phyloP scores from a whole-genome alignment of 1,284 basidiomycete genomes.

The Ustilago vetiveriae region DNA sequence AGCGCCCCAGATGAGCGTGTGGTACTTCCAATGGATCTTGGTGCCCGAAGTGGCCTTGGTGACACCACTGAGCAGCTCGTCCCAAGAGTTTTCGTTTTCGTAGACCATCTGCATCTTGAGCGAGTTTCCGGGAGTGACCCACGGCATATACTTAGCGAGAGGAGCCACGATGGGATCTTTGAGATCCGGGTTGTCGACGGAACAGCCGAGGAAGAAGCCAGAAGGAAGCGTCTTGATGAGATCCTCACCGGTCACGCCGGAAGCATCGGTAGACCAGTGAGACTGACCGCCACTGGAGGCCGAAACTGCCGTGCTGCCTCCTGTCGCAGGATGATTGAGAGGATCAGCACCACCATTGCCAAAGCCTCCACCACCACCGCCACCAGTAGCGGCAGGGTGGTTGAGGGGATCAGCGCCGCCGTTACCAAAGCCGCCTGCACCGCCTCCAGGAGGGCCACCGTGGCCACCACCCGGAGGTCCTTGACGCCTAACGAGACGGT shows the following conservation, averaged over 20 bases:
- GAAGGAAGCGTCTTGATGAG: slow-evolving; percentile 16
- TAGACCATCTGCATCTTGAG: slow-evolving; percentile 37
- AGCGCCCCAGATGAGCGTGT: slow-evolving; percentile 44
- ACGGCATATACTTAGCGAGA: slow-evolving; percentile 26
- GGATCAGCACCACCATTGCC: slow-evolving; percentile 19
- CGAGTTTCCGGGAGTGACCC: slow-evolving; percentile 25
- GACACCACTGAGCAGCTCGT: slow-evolving; percentile 21
- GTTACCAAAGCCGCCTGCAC: slow-evolving; percentile 3
- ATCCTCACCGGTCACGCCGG: slow-evolving; percentile 35
- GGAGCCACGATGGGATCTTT: slow-evolving; percentile 17
- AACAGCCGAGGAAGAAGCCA: slow-evolving; percentile 35
- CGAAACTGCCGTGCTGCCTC: not conserved
- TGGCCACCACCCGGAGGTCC: not conserved
- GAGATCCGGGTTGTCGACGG: slow-evolving; percentile 35
- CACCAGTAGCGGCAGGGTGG: not conserved
- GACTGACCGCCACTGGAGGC: slow-evolving; percentile 21
- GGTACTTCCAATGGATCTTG: slow-evolving; percentile 29
- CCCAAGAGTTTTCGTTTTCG: slow-evolving; percentile 34
- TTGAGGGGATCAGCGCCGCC: not conserved
- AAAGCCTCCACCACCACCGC: slow-evolving; percentile 2
- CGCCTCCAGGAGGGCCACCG: not conserved
- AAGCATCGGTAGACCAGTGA: slow-evolving; percentile 38
- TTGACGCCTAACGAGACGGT: slow-evolving; percentile 21
- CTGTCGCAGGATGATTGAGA: slow-evolving; percentile 22
- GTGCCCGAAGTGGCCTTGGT: slow-evolving; percentile 11